Conservation (phyloP, 2,329 filamentous ascomycete species). For the Cordyceps fumosorosea region DNA sequence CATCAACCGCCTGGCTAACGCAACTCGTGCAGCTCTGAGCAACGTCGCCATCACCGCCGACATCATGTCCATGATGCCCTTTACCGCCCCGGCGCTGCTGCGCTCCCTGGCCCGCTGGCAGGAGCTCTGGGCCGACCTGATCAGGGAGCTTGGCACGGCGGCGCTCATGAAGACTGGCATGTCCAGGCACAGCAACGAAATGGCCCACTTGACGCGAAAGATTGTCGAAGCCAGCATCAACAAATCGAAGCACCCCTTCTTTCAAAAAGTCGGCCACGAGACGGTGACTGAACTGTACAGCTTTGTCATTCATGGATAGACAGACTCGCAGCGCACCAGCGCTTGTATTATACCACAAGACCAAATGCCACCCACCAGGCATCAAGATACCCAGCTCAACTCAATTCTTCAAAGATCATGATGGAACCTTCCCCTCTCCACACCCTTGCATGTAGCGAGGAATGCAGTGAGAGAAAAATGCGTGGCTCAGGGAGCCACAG, state of each 20-base stretch:
- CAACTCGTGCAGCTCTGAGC: slow-evolving; percentile 7
- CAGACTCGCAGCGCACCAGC: neutral
- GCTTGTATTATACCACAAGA: neutral
- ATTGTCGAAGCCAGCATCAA: slow-evolving; percentile 2
- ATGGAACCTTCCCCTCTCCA: slow-evolving; percentile 35
- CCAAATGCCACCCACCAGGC: neutral
- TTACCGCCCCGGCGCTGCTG: slow-evolving; percentile 10
- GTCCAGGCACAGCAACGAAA: slow-evolving; percentile 1
- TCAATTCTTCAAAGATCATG: neutral
- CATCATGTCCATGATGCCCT: slow-evolving; percentile 15
- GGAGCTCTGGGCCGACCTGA: slow-evolving; percentile 15
- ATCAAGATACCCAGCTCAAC: neutral
- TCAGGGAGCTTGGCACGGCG: neutral
- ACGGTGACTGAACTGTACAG: slow-evolving; percentile 8
- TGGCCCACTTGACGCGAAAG: neutral
- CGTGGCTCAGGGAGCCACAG: slow-evolving; percentile 18
- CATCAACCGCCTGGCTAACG: neutral
- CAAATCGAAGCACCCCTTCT: slow-evolving; percentile 3
- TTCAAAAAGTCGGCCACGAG: slow-evolving; percentile 11
- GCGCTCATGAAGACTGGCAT: slow-evolving; percentile 5
- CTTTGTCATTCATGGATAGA: neutral
- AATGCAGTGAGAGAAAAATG: slow-evolving; percentile 46
- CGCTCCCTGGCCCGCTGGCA: slow-evolving; percentile 19
- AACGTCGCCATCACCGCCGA: slow-evolving; percentile 13
- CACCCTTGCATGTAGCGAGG: slow-evolving; percentile 40